Conservation (phyloP, 371 early-diverging fungal genomes). For the Homolaphlyctis polyrhiza region DNA sequence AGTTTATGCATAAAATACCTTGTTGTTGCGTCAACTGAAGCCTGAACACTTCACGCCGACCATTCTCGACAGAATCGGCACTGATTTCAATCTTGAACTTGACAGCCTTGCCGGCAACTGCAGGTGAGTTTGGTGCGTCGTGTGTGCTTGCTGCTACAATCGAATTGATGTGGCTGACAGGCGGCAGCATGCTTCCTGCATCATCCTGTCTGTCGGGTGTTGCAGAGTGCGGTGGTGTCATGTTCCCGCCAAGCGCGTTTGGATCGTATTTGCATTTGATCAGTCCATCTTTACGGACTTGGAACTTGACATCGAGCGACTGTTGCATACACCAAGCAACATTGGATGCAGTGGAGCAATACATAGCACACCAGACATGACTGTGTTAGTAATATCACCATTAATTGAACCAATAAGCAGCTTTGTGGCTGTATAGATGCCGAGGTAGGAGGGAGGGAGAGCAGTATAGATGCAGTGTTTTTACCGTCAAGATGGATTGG, state of each 20-base stretch:
- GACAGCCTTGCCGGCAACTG: conserved; percentile 25
- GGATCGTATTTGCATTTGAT: conserved; percentile 44
- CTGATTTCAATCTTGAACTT: conserved; percentile 51
- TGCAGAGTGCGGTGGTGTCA: background rate
- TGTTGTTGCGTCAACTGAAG: conserved; percentile 37
- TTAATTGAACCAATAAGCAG: background rate
- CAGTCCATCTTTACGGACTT: conserved; percentile 23
- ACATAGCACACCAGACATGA: background rate
- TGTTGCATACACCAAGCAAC: background rate
- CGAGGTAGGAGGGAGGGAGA: background rate
- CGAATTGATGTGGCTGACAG: background rate
- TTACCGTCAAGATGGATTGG: background rate
- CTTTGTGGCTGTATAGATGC: background rate
- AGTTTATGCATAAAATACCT: no score
- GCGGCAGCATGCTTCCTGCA: background rate
- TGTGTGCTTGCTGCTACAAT: background rate
- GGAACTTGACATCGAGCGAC: conserved; percentile 21
- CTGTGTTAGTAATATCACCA: background rate
- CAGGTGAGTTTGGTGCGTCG: background rate
- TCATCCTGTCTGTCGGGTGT: background rate
- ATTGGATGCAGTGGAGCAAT: background rate
- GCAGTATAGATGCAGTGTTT: background rate
- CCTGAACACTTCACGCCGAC: background rate
- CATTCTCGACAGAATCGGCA: background rate
- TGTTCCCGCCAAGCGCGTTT: background rate